Evolutionary conservation across 306 rosid species (phyloP).

Genomic region (Mimosa bimucronata): DNA sequence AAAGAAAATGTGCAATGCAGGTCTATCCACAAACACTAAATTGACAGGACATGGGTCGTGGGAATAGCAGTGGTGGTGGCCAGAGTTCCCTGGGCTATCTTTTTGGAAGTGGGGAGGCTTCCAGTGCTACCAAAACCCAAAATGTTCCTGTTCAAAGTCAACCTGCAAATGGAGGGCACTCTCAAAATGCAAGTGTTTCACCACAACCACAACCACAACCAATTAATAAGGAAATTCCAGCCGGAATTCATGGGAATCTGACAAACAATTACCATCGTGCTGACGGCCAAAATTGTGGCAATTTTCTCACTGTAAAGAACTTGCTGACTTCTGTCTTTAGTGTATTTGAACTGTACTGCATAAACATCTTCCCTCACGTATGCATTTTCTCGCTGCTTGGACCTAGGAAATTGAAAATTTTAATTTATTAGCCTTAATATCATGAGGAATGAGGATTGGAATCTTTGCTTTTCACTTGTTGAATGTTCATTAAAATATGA

Average conservation of each 20-base stretch:
- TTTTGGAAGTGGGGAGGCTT: slow-evolving; percentile 68
- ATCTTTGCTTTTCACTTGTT: not conserved
- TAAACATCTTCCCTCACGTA: not conserved
- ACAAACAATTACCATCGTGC: slow-evolving; percentile 78
- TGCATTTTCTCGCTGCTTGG: slow-evolving; percentile 20
- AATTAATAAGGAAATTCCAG: slow-evolving; percentile 55
- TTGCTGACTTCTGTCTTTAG: slow-evolving; percentile 14
- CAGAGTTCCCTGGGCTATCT: slow-evolving; percentile 86
- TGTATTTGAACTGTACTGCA: slow-evolving; percentile 25
- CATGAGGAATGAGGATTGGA: slow-evolving; percentile 1
- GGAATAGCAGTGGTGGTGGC: slow-evolving; percentile 85
- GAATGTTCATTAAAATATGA: not conserved
- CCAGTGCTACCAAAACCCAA: slow-evolving; percentile 37
- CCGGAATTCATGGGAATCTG: slow-evolving; percentile 73
- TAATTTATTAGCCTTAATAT: not conserved
- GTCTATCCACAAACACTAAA: slow-evolving; percentile 32
- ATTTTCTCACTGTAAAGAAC: slow-evolving; percentile 77
- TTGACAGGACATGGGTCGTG: slow-evolving; percentile 68
- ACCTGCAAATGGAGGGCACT: slow-evolving; percentile 36
- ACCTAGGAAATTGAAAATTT: slow-evolving; percentile 18
- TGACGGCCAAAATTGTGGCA: slow-evolving; percentile 94
- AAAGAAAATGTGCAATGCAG: slow-evolving; percentile 30
- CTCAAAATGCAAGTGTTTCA: slow-evolving; percentile 42
- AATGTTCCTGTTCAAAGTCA: slow-evolving; percentile 39
- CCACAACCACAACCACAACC: slow-evolving; percentile 40